Base-by-base conservation (phyloP, 192 early-diverging fungal species). In the Coemansia sp. region DNA sequence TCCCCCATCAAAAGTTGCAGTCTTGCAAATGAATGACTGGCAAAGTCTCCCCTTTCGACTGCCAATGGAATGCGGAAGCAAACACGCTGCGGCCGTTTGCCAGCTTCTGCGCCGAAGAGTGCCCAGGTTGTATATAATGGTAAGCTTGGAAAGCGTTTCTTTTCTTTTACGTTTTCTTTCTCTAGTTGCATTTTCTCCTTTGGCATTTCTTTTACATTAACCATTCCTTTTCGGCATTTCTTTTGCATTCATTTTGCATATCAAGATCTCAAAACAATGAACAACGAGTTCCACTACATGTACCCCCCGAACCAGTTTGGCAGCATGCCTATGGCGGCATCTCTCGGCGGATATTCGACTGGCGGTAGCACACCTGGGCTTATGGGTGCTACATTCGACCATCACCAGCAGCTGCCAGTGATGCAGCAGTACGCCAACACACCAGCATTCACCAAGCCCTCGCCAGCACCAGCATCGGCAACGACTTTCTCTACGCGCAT, bases 261-360 rank as follows among this genome's bases (percentile, higher is more conserved):
- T 23, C 52, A 54, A 54, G 52, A 16, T 26, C 3, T 25, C 14
- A 54, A 54, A 26, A 49, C 48, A 49, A 54, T 54, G 52, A 29
- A 26, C 22, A 61, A 65, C 55, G 59, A 56, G 6, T 78, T 78
- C 38, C 62, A 65, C 14, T 67, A 76, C 63, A 68, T 72, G 57
- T 78, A 78, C 27, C 69, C 61, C 29, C 45, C 25, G 37, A 45
- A 38, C 54, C 65, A 68, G 57, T 72, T 78, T 55, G 57, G 31
- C 38, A 37, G 57, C 48, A 38, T 26, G 31, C 39, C 57, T 4
- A 69, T 67, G 61, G n/a, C n/a, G n/a, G n/a, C n/a, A n/a, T n/a
- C n/a, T n/a, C n/a, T n/a, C n/a, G n/a, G n/a, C n/a, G n/a, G 26
- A 16, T 25, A 29, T 27, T 23, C 22, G 10, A 26, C 4, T 11